Evolutionary conservation across 1,284 basidiomycete genomes (phyloP), one percentile per base, ranked within the genome.

Genomic region (Puccinia polysora): DNA sequence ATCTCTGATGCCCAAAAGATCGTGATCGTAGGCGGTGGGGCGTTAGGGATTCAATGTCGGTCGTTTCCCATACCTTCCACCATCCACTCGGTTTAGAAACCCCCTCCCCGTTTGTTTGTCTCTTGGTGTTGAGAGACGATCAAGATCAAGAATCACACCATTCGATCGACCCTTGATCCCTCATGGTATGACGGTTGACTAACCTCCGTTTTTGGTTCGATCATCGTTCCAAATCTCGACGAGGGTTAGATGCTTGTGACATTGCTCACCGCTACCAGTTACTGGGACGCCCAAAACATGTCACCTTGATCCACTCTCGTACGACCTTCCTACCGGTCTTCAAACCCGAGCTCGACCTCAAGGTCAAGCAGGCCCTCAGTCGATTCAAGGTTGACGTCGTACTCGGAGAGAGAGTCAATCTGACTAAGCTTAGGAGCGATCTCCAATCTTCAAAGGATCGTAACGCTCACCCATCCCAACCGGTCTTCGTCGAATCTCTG

Each of bases 11-110:
- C 68, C 0, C 23, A 70, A 25, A 49, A 43, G 36, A 55, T 70
- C n/a, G 47, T 70, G 14, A 70, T 70, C n/a, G 58, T 70, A 4
- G 68, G 68, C 25, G 68, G 68, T 15, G 68, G 68, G 1, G 58
- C 68, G 1, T 55, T 70, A 53, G 68, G 68, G 36, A 70, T 70
- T 30, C 56, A 62, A 60, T 70, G 58, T 70, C 23, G 28, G 56
- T 32, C 12, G 20, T n/a, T n/a, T n/a, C n/a, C n/a, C n/a, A n/a
- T n/a, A n/a, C n/a, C n/a, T n/a, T n/a, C n/a, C n/a, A n/a, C n/a
- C n/a, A n/a, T n/a, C n/a, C n/a, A n/a, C n/a, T n/a, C n/a, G n/a
- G n/a, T n/a, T n/a, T n/a, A n/a, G n/a, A n/a, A n/a, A n/a, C n/a
- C n/a, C n/a, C n/a, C n/a, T n/a, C n/a, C n/a, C n/a, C n/a, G n/a